Evolutionary conservation across 1,284 basidiomycete species (phyloP), one percentile per base, ranked within the genome.

Genomic region (Trametes versicolor): DNA sequence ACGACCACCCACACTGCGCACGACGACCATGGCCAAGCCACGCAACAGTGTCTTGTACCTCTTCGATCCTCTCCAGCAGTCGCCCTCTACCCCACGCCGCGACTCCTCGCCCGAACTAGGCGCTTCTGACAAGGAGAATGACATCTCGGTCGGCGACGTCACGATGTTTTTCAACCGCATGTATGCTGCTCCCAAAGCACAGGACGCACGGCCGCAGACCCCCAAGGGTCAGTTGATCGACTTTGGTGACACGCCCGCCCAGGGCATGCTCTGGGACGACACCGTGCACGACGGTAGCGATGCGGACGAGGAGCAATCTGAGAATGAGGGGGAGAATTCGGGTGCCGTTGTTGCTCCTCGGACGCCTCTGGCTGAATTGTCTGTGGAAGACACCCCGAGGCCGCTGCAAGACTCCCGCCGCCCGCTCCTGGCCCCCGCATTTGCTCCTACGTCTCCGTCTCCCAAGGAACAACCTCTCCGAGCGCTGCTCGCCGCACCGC

Each of bases 121-220:
- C 39, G 69, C 70, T 9, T 77, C 76, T 0, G 86, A 89, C 81
- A 89, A 89, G 80, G 88, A 89, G 75, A 90, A 89, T 74, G 74
- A 81, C 48, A 74, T 65, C 17, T 80, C 81, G 4, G 73, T 76
- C 21, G 77, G 82, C 49, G 80, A 81, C 21, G 74, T 85, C 64
- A 81, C 80, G 27, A 78, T 81, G 15, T 85, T 87, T 74, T 87
- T 88, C 72, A 81, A 79, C 65, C 79, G 81, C 27, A 76, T 80
- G 5, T 77, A 77, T 62, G 81, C 78, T 52, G 69, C 71, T 17
- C 62, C 65, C 47, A 72, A 76, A 53, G 50, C 34, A 6, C 53
- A 25, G 2, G 71, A 75, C 27, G 63, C 73, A 8, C 75, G 51
- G 34, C 76, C 78, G 25, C 78, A 77, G 17, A 78, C 78, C 10